A percentile compares a stretch with the other conserved stretches of the same genome.
These are phyloP conservation scores for Eugenia klotzschiana DNA, from an alignment of 441 rosid species.

Conservation along the genomic window DNA sequence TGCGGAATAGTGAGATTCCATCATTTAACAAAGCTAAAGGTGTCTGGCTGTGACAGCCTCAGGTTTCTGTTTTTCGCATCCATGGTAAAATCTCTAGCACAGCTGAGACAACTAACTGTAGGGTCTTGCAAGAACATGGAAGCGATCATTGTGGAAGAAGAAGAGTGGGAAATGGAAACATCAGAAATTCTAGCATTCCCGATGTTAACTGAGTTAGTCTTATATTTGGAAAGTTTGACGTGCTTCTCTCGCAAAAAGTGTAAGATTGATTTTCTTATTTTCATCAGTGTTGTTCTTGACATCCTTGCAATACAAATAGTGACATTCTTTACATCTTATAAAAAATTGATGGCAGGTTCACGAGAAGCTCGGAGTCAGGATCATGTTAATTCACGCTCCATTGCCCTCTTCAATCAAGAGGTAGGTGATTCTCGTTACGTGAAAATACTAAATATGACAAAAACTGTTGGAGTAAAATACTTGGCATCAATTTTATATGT, in stretches of 20 bases:
- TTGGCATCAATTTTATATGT: not conserved
- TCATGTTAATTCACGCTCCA: accelerated
- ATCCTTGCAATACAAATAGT: not conserved
- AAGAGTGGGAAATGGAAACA: not conserved
- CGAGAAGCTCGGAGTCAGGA: not conserved
- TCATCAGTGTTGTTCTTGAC: not conserved
- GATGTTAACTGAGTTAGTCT: accelerated
- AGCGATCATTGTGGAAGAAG: not conserved
- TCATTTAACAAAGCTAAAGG: not conserved
- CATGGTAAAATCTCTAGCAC: not conserved
- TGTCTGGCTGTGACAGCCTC: accelerated
- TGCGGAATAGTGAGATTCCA: not conserved
- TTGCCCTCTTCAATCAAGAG: not conserved
- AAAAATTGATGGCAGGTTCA: not conserved
- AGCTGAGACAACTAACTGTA: accelerated
- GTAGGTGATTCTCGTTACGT: not conserved
- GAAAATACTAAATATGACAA: not conserved
- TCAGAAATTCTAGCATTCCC: not conserved
- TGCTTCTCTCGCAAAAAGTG: not conserved
- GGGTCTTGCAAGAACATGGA: accelerated
- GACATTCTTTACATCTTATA: not conserved
- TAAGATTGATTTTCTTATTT: not conserved
- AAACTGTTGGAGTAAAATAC: not conserved
- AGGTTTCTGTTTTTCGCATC: not conserved
- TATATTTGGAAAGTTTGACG: not conserved